Evolutionary conservation across 1,284 basidiomycete genomes (phyloP).

Genomic region (Lentinus polychrous): DNA sequence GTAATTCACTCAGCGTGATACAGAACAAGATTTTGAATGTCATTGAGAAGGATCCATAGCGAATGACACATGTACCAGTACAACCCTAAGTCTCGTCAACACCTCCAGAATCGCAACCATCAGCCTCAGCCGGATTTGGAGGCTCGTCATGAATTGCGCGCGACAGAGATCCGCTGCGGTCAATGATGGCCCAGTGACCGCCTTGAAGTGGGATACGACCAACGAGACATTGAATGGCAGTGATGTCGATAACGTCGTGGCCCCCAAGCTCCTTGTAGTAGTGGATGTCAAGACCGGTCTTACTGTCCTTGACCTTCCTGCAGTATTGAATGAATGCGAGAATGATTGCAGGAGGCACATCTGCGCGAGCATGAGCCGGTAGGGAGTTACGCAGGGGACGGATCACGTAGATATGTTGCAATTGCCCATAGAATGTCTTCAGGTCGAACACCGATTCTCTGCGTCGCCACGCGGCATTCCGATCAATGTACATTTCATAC

Average conservation of each 20-base stretch:
- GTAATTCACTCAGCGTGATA: no score
- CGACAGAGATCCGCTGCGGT: conserved; percentile 11
- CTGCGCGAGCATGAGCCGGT: not conserved
- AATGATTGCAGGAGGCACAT: not conserved
- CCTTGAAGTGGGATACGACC: conserved; percentile 1
- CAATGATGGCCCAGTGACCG: conserved; percentile 9
- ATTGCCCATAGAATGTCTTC: conserved; percentile 10
- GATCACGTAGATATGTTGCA: conserved; percentile 4
- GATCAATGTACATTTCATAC: conserved; percentile 16
- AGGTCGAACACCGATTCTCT: not conserved
- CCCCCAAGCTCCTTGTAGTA: conserved; percentile 5
- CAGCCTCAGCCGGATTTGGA: no score
- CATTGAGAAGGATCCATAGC: no score
- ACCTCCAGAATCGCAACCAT: no score
- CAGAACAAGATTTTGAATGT: no score
- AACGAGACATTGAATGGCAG: conserved; percentile 11
- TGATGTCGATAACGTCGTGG: conserved; percentile 7
- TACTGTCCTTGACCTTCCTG: not conserved
- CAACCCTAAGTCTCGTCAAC: no score
- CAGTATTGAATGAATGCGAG: not conserved
- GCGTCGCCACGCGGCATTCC: conserved; percentile 1
- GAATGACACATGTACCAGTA: no score
- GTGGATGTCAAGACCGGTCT: conserved; percentile 9
- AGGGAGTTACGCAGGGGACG: not conserved
- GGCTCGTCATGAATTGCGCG: conserved; percentile 9